phyloP scores from a whole-genome alignment of 2,329 filamentous ascomycete genomes.

The Fusarium sp. region DNA sequence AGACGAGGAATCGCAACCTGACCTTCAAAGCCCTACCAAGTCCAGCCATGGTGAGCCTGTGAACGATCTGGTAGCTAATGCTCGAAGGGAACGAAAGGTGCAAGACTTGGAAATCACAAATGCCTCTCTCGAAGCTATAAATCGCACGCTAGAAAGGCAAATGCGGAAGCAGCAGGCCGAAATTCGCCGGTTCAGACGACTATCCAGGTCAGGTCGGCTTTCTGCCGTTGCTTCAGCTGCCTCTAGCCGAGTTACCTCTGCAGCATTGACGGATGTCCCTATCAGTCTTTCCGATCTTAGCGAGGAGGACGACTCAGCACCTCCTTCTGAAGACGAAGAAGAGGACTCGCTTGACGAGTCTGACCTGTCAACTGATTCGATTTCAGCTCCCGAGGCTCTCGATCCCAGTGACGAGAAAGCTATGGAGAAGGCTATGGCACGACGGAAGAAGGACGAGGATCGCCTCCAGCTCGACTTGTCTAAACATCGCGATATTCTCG shows the following conservation, averaged over 20 bases:
- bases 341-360: conserved; percentile 66
- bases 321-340: conserved; percentile 56
- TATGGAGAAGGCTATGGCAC: conserved; percentile 46
- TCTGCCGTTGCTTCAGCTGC: conserved; percentile 65
- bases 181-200: conserved; percentile 83
- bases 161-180: conserved; percentile 92
- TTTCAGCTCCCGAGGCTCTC: conserved; percentile 47
- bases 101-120: conserved; percentile 97
- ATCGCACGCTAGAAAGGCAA: conserved; percentile 89
- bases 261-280: conserved; percentile 56
- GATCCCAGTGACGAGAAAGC: conserved; percentile 53
- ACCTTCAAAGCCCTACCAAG: conserved; percentile 68
- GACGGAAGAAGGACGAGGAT: conserved; percentile 81
- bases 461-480: conserved; percentile 85
- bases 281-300: conserved; percentile 62
- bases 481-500: conserved; percentile 87
- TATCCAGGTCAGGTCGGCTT: conserved; percentile 83
- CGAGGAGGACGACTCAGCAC: conserved; percentile 51
- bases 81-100: conserved; percentile 91
- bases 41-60: conserved; percentile 67
- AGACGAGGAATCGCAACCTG: conserved; percentile 49
- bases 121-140: conserved; percentile 93
- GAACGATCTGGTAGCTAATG: conserved; percentile 85
- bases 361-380: conserved; percentile 56
- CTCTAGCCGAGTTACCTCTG: conserved; percentile 58